Evolutionary conservation across 345 rosid genomes (phyloP), one percentile per base, ranked within the genome.

Genomic region (Anastatica hierochuntica): DNA sequence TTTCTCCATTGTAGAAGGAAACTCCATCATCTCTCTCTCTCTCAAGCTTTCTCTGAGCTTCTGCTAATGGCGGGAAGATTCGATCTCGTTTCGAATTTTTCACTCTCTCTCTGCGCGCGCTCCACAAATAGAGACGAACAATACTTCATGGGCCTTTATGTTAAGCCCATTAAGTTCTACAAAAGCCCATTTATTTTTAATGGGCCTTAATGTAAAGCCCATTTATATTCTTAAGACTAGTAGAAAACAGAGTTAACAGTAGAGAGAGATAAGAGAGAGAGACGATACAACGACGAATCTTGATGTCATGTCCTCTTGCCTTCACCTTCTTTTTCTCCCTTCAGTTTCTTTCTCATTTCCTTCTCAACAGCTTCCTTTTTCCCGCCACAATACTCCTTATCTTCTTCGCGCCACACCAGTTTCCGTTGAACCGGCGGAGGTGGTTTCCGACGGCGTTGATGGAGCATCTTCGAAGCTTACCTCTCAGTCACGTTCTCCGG

Each of bases 1-100:
- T 72, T 60, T 73, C 70, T 85, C 98, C 23, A 56, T 60, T 36
- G 73, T 49, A 36, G 83, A 75, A 20, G 98, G 96, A 73, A 85
- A 88, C 44, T 66, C 63, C 58, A 43, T 43, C 80, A 74, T 81
- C 50, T 24, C 15, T 44, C 50, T 24, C 14, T 31, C 10, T 18
- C 6, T 24, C 10, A n/a, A 57, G 50, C 24, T 40, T 24, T 46
- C 31, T 54, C 14, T 56, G 33, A 19, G 29, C 26, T 56, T 38
- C 35, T 34, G 39, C 3, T 38, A 72, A 38, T 79, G 89, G 89
- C 89, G 85, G 74, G 70, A 10, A 40, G 29, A 20, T 64, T 13
- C 39, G 40, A 61, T 48, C 37, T 48, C 53, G 10, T 8, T 13
- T 45, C 16, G 59, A 68, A 63, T 43, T 15, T 18, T 43, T n/a